These are phyloP conservation scores for Phytopythium kandeliae DNA, from an alignment of 352 stramenopile genomes.

Conservation along the genomic window DNA sequence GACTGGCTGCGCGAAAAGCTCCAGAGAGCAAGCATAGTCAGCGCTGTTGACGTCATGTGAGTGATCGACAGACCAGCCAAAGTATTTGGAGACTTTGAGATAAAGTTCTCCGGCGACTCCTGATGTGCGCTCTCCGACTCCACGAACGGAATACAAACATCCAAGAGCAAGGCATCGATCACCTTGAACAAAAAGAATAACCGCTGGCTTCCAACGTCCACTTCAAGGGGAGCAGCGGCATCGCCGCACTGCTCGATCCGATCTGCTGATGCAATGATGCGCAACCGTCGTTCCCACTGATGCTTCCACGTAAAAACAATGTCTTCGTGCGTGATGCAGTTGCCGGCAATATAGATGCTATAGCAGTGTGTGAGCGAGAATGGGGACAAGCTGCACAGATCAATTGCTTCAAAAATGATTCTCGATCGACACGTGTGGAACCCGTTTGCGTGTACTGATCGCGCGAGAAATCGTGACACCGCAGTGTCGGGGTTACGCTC, in stretches of 20 bases:
- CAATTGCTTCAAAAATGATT: slow-evolving; percentile 19
- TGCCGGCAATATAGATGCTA: slow-evolving; percentile 10
- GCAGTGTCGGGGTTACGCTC: not conserved
- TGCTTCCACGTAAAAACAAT: slow-evolving; percentile 18
- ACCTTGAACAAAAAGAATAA: slow-evolving; percentile 21
- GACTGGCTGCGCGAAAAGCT: slow-evolving; percentile 30
- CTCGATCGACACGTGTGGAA: not conserved
- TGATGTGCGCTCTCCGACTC: slow-evolving; percentile 10
- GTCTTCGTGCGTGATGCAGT: slow-evolving; percentile 14
- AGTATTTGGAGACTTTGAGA: not conserved
- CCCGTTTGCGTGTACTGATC: not conserved
- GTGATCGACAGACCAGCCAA: slow-evolving; percentile 37
- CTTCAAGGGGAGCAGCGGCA: not conserved
- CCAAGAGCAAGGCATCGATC: slow-evolving; percentile 20
- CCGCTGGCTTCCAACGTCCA: slow-evolving; percentile 1
- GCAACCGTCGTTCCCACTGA: slow-evolving; percentile 8
- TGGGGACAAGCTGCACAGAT: slow-evolving; percentile 15
- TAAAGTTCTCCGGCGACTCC: not conserved
- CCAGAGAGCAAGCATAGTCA: slow-evolving; percentile 26
- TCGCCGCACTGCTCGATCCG: not conserved
- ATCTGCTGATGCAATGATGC: not conserved
- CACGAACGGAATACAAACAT: slow-evolving; percentile 24
- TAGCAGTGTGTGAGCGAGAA: slow-evolving; percentile 15
- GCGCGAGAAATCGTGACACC: not conserved
- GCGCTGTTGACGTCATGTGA: slow-evolving; percentile 28